Percentiles rank a stretch among this genome's conserved stretches.
These are phyloP conservation scores for Phytophthora nicotianae DNA, from an alignment of 352 stramenopile species.

Conservation along the genomic window DNA sequence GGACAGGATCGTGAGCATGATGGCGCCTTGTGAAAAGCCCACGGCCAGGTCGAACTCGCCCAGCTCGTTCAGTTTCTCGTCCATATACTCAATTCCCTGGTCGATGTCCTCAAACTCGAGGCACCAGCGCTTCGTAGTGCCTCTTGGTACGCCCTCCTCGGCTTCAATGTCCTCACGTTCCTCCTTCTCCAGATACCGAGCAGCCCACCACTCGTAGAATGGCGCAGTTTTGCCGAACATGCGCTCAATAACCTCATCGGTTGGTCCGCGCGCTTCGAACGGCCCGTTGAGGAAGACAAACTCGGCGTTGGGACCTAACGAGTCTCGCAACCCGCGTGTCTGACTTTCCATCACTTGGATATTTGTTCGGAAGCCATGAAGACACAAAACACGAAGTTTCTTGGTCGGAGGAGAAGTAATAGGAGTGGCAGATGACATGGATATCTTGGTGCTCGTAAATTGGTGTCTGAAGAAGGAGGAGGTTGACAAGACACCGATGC, in stretches of 20 bases:
- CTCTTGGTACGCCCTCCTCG: constrained; percentile 27
- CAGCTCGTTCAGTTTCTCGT: constrained; percentile 56
- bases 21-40: constrained; percentile 80
- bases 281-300: constrained; percentile 75
- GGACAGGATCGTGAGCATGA: constrained; percentile 65
- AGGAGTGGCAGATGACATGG: background rate
- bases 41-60: constrained; percentile 79
- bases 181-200: constrained; percentile 47
- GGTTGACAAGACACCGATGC: background rate
- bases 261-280: constrained; percentile 58
- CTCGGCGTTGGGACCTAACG: constrained; percentile 63
- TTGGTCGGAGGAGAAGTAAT: constrained; percentile 6
- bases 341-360: constrained; percentile 75
- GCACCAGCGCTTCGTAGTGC: constrained; percentile 30
- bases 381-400: constrained; percentile 70
- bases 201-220: constrained; percentile 82
- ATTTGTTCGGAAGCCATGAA: constrained; percentile 81
- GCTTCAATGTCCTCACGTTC: constrained; percentile 46
- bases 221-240: constrained; percentile 60
- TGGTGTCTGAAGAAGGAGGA: background rate
- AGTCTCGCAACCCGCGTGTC: constrained; percentile 55
- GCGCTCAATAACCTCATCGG: constrained; percentile 56
- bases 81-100: constrained; percentile 55
- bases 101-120: constrained; percentile 49
- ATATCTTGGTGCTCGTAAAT: background rate